phyloP scores from a whole-genome alignment of 2,329 filamentous ascomycete species.

The Ceratocystis harringtonii region DNA sequence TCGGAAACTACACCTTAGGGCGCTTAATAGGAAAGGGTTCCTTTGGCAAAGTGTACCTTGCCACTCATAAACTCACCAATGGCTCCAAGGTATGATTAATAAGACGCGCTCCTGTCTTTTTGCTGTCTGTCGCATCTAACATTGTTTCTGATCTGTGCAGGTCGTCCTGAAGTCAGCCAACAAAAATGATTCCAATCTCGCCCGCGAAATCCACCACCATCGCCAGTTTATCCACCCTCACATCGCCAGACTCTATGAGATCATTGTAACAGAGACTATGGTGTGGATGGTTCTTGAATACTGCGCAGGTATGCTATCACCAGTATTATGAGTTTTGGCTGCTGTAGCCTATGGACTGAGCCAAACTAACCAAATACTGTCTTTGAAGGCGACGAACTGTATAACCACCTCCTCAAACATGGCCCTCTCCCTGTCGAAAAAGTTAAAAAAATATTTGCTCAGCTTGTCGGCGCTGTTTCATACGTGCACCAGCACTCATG shows the following conservation, averaged over 20 bases:
- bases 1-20: constrained; percentile 89
- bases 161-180: constrained; percentile 97
- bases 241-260: constrained; percentile 91
- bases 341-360: not conserved
- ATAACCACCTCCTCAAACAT: constrained; percentile 83
- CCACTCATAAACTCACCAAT: constrained; percentile 93
- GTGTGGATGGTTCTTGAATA: constrained; percentile 98
- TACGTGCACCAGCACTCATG: constrained; percentile 94
- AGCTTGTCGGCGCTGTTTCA: constrained; percentile 83
- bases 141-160: not conserved
- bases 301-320: constrained; percentile 54
- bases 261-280: constrained; percentile 86
- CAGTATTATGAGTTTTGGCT: constrained; percentile 2
- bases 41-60: constrained; percentile 96
- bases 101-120: not conserved
- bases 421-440: constrained; percentile 72
- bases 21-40: constrained; percentile 91
- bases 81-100: constrained; percentile 64
- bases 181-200: constrained; percentile 88
- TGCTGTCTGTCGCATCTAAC: constrained; percentile 3
- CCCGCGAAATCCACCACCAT: constrained; percentile 95
- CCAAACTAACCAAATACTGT: not conserved
- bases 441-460: constrained; percentile 89
- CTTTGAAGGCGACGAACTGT: constrained; percentile 72
- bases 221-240: constrained; percentile 95